Evolutionary conservation across 805 yeast genomes (phyloP).

Genomic region (Sugiyamaella smithiae): DNA sequence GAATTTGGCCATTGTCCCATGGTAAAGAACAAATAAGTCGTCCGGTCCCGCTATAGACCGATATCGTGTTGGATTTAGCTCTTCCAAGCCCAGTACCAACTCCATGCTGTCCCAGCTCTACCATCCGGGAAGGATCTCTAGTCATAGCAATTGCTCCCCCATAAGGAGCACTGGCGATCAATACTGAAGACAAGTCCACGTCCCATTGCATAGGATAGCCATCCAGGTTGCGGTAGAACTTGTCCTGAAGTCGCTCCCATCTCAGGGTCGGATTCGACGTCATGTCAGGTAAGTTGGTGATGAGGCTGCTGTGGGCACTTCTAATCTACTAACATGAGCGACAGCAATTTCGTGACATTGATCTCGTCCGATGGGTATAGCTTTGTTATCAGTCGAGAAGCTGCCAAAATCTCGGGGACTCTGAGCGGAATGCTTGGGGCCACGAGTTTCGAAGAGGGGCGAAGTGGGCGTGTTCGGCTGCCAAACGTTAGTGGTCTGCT

Average conservation of each 20-base stretch:
- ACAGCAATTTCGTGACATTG: conserved; percentile 44
- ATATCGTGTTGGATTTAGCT: conserved; percentile 20
- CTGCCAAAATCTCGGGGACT: conserved; percentile 71
- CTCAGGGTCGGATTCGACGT: conserved; percentile 27
- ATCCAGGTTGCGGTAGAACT: conserved; percentile 60
- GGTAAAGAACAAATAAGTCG: conserved; percentile 25
- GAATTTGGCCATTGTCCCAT: conserved; percentile 50
- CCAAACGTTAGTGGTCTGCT: conserved; percentile 68
- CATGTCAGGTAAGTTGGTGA: conserved; percentile 8
- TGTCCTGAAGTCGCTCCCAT: conserved; percentile 79
- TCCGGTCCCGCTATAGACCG: conserved; percentile 35
- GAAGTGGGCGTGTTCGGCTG: conserved; percentile 51
- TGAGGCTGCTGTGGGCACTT: conserved; percentile 2
- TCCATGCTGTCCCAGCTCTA: conserved; percentile 9
- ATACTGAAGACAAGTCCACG: conserved; percentile 39
- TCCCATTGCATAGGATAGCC: conserved; percentile 58
- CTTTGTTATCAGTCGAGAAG: conserved; percentile 62
- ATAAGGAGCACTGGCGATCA: conserved; percentile 49
- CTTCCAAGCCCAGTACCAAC: conserved; percentile 9
- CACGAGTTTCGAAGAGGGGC: conserved; percentile 53
- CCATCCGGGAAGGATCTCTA: conserved; percentile 34
- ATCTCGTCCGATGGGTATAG: conserved; percentile 70
- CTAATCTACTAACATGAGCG: too few species aligned
- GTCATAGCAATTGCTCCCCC: conserved; percentile 54
- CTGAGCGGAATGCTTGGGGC: conserved; percentile 50